These are phyloP conservation scores for Stenocarpella maydis DNA, from an alignment of 2,329 filamentous ascomycete genomes.

Conservation along the genomic window DNA sequence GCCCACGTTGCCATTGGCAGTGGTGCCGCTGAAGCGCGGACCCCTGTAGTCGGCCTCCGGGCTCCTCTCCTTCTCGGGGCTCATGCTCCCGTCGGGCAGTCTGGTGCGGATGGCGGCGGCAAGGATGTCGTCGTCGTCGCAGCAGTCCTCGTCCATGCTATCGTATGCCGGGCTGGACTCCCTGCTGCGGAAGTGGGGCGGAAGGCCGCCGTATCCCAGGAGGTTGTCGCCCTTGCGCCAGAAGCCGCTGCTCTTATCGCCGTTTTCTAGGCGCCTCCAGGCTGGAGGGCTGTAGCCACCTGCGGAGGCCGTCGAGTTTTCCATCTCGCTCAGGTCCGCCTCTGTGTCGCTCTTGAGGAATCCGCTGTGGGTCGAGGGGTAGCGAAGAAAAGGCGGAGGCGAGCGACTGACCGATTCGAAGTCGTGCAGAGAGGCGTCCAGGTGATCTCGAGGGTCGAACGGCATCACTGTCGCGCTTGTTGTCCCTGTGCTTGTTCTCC, in stretches of 20 bases:
- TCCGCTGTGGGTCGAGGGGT: conserved; percentile 53
- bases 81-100: conserved; percentile 63
- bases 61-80: conserved; percentile 61
- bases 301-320: conserved; percentile 53
- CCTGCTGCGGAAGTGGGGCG: conserved; percentile 35
- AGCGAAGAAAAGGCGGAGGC: conserved; percentile 50
- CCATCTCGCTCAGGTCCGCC: conserved; percentile 47
- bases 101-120: conserved; percentile 62
- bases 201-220: conserved; percentile 37
- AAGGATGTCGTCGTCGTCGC: conserved; percentile 53
- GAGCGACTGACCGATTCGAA: conserved; percentile 57
- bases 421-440: conserved; percentile 61
- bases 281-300: conserved; percentile 69
- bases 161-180: conserved; percentile 47
- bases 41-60: conserved; percentile 51
- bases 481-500: conserved; percentile 38
- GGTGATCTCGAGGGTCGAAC: conserved; percentile 44
- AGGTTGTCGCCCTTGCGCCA: conserved; percentile 58
- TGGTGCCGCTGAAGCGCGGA: conserved; percentile 41
- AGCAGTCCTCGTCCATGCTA: conserved; percentile 45
- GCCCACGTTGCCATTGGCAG: conserved; percentile 47
- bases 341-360: conserved; percentile 52
- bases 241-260: conserved; percentile 65
- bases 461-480: conserved; percentile 35
- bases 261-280: conserved; percentile 68